Percentiles rank a stretch among this genome's conserved stretches.
phyloP scores from a whole-genome alignment of 140 eudicot genomes.

The Stevia rebaudiana region DNA sequence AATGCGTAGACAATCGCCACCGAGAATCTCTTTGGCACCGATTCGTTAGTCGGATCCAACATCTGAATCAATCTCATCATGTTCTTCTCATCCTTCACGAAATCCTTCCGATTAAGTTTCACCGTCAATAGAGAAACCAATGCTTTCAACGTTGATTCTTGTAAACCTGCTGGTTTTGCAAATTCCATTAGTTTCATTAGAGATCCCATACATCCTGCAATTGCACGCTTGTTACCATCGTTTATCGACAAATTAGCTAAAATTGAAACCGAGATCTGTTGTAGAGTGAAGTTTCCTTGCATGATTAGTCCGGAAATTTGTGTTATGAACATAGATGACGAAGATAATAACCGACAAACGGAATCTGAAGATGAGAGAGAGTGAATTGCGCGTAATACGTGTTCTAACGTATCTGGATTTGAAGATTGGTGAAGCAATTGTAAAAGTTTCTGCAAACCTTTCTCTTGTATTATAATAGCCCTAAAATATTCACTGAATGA shows the following conservation, averaged over 20 bases:
- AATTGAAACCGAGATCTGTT: slow-evolving; percentile 48
- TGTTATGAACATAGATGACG: slow-evolving; percentile 45
- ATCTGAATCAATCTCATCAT: slow-evolving; percentile 62
- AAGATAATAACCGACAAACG: slow-evolving; percentile 35
- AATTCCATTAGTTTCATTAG: slow-evolving; percentile 61
- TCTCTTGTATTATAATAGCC: slow-evolving; percentile 40
- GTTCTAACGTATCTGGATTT: slow-evolving; percentile 51
- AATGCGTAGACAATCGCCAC: slow-evolving; percentile 60
- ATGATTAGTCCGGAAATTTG: slow-evolving; percentile 44
- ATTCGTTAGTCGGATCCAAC: slow-evolving; percentile 71
- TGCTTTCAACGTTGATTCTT: slow-evolving; percentile 51
- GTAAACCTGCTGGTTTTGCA: slow-evolving; percentile 63
- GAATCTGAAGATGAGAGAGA: slow-evolving; percentile 51
- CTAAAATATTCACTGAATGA: slow-evolving; percentile 49
- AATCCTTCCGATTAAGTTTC: slow-evolving; percentile 59
- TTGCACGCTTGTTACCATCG: slow-evolving; percentile 51
- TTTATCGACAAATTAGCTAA: slow-evolving; percentile 48
- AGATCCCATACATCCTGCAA: slow-evolving; percentile 61
- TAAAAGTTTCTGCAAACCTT: slow-evolving; percentile 49
- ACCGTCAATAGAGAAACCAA: slow-evolving; percentile 45
- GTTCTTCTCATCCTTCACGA: slow-evolving; percentile 77
- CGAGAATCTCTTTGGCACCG: slow-evolving; percentile 58
- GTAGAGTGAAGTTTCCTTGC: slow-evolving; percentile 51
- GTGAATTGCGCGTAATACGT: slow-evolving; percentile 60
- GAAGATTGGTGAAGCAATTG: slow-evolving; percentile 54